A percentile compares a stretch with the other conserved stretches of the same genome.
Conservation (phyloP, 768 basidiomycete genomes). For the Rhizopogon sp. region DNA sequence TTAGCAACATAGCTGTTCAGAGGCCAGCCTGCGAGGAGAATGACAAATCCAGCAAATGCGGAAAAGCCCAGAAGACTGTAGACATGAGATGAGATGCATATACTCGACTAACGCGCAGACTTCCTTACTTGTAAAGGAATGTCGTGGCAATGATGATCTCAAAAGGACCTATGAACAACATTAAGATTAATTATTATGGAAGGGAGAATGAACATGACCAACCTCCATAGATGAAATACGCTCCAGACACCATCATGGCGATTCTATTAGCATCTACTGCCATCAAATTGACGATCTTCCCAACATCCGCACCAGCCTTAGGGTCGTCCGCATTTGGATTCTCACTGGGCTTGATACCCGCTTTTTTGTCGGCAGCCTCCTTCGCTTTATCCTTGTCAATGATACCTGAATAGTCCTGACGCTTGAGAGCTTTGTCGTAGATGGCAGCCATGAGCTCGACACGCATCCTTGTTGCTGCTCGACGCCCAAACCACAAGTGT, state of each 20-base stretch:
- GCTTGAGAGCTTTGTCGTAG: conserved; percentile 82
- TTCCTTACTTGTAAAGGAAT: conserved; percentile 69
- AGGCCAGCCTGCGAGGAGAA: conserved; percentile 48
- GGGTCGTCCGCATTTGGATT: conserved; percentile 38
- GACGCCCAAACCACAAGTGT: conserved; percentile 77
- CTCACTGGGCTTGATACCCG: conserved; percentile 17
- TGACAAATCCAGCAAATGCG: conserved; percentile 63
- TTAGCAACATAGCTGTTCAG: conserved; percentile 36
- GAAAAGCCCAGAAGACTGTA: conserved; percentile 57
- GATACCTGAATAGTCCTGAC: conserved; percentile 80
- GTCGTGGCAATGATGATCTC: conserved; percentile 68
- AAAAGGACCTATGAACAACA: conserved; percentile 49
- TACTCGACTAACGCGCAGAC: not conserved
- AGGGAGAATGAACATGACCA: conserved; percentile 8
- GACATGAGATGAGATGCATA: not conserved
- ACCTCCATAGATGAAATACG: conserved; percentile 70
- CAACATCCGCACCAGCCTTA: conserved; percentile 77
- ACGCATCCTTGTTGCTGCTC: conserved; percentile 69
- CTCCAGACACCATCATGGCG: conserved; percentile 46
- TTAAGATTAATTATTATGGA: not conserved
- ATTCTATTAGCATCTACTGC: conserved; percentile 69
- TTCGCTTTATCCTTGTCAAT: conserved; percentile 44
- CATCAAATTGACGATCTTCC: conserved; percentile 91
- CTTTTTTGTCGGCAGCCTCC: conserved; percentile 17
- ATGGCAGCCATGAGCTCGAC: conserved; percentile 80